Evolutionary conservation across 768 basidiomycete genomes (phyloP).

Genomic region (Psilocybe azurescens): DNA sequence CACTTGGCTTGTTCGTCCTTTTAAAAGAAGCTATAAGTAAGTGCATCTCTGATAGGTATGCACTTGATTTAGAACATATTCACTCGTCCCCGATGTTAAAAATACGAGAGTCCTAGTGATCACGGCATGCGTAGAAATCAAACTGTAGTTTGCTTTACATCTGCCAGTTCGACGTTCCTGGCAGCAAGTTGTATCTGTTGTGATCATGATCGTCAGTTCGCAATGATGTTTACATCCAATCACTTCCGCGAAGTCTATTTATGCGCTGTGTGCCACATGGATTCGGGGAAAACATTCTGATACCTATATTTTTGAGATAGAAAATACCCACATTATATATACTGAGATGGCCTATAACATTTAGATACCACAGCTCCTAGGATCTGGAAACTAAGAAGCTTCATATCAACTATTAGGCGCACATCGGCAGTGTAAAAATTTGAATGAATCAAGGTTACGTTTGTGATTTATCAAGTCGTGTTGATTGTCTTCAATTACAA

Average conservation of each 20-base stretch:
- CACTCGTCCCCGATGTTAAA: neutral
- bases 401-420: neutral
- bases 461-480: neutral
- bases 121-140: no score
- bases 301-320: neutral
- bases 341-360: no score
- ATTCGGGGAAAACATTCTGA: neutral
- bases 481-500: no score
- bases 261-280: neutral
- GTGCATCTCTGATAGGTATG: neutral
- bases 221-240: neutral
- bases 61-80: neutral
- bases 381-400: neutral
- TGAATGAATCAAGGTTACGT: neutral
- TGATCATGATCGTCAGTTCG: neutral
- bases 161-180: neutral
- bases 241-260: neutral
- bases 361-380: neutral
- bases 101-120: neutral
- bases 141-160: neutral
- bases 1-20: no score
- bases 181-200: neutral
- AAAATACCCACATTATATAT: neutral
- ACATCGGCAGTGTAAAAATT: neutral
- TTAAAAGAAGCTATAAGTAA: neutral